A percentile compares a stretch with the other conserved stretches of the same genome.
Evolutionary conservation across 331 rosid species (phyloP).

Genomic region (Quercus lobata): DNA sequence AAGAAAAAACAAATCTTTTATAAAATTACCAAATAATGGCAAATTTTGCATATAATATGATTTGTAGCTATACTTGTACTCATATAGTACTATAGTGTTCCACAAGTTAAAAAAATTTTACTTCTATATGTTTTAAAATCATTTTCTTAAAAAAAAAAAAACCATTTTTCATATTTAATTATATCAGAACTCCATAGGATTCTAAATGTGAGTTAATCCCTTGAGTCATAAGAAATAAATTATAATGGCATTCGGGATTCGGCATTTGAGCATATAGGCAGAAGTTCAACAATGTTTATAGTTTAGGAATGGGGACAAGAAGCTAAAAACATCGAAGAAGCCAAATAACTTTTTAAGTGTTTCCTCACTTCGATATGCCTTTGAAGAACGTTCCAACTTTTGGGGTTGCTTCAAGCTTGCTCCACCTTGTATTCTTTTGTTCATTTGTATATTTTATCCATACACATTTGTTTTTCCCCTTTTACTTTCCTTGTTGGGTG

Average conservation of each 20-base stretch:
- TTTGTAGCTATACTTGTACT: too few species aligned
- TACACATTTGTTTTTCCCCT: slow-evolving; percentile 1
- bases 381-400: slow-evolving; percentile 51
- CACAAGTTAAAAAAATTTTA: too few species aligned
- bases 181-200: slow-evolving; percentile 5
- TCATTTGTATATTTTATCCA: slow-evolving; percentile 8
- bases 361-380: slow-evolving; percentile 32
- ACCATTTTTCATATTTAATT: neutral
- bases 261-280: neutral
- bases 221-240: neutral
- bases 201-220: slow-evolving; percentile 17
- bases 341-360: slow-evolving; percentile 27
- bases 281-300: neutral
- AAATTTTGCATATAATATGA: too few species aligned
- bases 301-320: slow-evolving; percentile 20
- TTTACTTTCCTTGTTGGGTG: slow-evolving; percentile 53
- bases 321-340: slow-evolving; percentile 22
- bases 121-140: too few species aligned
- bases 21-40: too few species aligned
- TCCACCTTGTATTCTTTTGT: slow-evolving; percentile 21
- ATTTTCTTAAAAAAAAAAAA: neutral
- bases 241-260: neutral
- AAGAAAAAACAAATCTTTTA: too few species aligned
- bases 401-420: slow-evolving; percentile 59
- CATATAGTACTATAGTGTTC: too few species aligned